Evolutionary conservation across 1,284 basidiomycete genomes (phyloP).

Genomic region (Cryptococcus sp.): DNA sequence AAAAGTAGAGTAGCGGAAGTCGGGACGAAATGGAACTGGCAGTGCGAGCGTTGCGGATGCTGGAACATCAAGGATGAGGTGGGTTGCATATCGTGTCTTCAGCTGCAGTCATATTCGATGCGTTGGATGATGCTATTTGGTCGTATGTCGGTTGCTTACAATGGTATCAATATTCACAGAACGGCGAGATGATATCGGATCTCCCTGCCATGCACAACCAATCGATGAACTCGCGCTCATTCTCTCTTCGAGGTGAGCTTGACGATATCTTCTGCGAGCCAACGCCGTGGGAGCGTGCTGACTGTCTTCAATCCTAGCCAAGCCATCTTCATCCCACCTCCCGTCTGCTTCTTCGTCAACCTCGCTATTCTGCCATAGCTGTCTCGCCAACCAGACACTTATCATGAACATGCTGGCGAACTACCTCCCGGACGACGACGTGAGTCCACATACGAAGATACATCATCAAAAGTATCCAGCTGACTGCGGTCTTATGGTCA

Average conservation of each 20-base stretch:
- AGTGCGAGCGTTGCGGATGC: slow-evolving; percentile 46
- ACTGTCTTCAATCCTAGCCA: slow-evolving; percentile 25
- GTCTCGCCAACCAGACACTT: slow-evolving; percentile 86
- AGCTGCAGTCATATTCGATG: not conserved
- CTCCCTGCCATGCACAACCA: slow-evolving; percentile 86
- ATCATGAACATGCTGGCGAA: slow-evolving; percentile 81
- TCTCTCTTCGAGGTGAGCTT: slow-evolving; percentile 69
- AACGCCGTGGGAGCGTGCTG: not conserved
- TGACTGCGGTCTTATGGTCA: not conserved
- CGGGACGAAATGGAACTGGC: slow-evolving; percentile 44
- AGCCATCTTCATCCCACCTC: slow-evolving; percentile 33
- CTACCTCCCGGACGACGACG: slow-evolving; percentile 70
- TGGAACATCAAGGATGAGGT: slow-evolving; percentile 48
- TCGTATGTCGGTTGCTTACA: not conserved
- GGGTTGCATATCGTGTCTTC: not conserved
- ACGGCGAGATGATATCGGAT: slow-evolving; percentile 74
- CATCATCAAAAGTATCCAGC: not conserved
- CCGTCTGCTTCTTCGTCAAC: slow-evolving; percentile 23
- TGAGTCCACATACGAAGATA: slow-evolving; percentile 54
- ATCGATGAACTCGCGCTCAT: slow-evolving; percentile 67
- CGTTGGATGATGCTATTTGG: not conserved
- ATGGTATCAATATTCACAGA: slow-evolving; percentile 18
- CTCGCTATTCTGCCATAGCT: slow-evolving; percentile 75
- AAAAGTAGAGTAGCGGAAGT: slow-evolving; percentile 24
- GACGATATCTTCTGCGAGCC: slow-evolving; percentile 29